These are phyloP conservation scores for Flaveria bidentis DNA, from an alignment of 129 eudicot genomes.

Conservation along the genomic window DNA sequence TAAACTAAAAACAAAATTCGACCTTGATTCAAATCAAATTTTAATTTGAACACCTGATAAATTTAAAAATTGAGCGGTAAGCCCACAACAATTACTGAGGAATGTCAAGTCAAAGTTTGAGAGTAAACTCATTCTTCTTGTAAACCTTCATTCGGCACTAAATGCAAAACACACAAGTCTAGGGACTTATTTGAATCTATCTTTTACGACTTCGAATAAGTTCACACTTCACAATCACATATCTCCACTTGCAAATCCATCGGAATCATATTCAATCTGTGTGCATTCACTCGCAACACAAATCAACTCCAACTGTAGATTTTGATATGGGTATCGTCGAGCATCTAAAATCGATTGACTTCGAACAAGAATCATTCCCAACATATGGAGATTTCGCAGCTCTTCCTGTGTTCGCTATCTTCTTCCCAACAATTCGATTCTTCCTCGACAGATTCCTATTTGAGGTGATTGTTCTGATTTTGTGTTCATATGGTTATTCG, in stretches of 20 bases:
- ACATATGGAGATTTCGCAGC: conserved; percentile 60
- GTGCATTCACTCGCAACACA: background rate
- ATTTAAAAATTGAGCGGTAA: too few relatives aligned
- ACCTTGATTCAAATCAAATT: too few relatives aligned
- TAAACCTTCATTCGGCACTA: background rate
- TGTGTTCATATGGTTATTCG: background rate
- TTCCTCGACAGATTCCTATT: conserved; percentile 79
- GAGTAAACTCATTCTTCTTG: too few relatives aligned
- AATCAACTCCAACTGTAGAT: conserved; percentile 16
- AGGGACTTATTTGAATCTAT: conserved; percentile 4
- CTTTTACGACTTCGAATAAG: conserved; percentile 22
- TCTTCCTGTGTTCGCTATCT: conserved; percentile 71
- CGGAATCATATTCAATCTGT: background rate
- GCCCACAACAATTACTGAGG: too few relatives aligned
- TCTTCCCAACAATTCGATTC: conserved; percentile 74
- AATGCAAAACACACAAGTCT: background rate
- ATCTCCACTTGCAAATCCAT: conserved; percentile 20
- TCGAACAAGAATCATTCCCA: conserved; percentile 79
- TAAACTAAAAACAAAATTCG: too few relatives aligned
- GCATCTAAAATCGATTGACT: conserved; percentile 40
- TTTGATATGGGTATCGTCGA: conserved; percentile 23
- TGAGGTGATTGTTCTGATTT: conserved; percentile 48
- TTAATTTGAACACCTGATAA: too few relatives aligned
- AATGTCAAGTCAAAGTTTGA: too few relatives aligned
- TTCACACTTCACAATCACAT: background rate